Conservation (phyloP, 2,329 filamentous ascomycete species). For the Paracorniculantispora psalliotae region DNA sequence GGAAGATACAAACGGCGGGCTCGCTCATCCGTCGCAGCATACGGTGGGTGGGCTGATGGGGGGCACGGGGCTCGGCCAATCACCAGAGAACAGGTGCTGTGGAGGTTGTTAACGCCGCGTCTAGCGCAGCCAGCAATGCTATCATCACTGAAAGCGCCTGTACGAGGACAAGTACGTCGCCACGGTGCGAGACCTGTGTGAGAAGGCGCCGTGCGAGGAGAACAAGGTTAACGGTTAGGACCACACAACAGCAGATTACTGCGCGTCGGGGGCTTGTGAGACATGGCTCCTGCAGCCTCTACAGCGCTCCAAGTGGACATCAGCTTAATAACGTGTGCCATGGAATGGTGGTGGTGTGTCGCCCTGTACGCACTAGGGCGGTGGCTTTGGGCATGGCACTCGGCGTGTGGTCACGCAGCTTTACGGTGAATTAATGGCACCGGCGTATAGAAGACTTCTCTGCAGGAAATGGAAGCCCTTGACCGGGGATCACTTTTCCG, state of each 20-base stretch:
- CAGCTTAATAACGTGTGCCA: background rate
- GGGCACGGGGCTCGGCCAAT: background rate
- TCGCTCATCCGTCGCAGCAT: background rate
- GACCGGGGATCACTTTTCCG: background rate
- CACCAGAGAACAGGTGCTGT: background rate
- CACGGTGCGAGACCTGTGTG: background rate
- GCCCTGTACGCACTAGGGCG: background rate
- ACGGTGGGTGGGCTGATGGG: background rate
- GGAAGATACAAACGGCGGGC: background rate
- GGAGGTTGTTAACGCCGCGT: conserved; percentile 3
- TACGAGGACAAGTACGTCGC: background rate
- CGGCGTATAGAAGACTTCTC: background rate
- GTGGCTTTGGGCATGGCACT: background rate
- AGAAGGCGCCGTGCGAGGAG: background rate
- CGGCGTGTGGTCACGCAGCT: background rate
- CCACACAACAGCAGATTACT: background rate
- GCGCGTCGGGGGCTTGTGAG: background rate
- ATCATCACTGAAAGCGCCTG: background rate
- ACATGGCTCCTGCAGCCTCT: conserved; percentile 6
- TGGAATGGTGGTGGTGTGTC: background rate
- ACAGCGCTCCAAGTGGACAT: background rate
- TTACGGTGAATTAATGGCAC: background rate
- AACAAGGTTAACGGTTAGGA: background rate
- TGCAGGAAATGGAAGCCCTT: background rate
- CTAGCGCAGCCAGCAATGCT: conserved; percentile 2